Base-by-base conservation (phyloP, 768 basidiomycete species). In the Tricholoma terreum region DNA sequence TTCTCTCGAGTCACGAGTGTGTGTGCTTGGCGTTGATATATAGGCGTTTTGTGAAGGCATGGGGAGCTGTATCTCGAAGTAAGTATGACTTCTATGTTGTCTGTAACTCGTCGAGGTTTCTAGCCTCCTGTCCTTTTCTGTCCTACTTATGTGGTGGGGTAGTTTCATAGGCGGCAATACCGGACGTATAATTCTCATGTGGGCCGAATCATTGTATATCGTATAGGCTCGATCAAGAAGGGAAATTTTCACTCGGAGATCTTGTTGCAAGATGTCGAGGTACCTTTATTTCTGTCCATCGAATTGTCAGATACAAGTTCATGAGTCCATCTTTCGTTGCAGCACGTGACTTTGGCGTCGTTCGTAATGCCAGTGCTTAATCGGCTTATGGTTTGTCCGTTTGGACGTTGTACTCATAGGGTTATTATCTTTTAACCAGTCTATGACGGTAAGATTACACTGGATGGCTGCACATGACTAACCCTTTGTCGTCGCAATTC, bases 231-330 rank as follows among this genome's bases (percentile, higher is more conserved):
- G 2, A 97, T 97, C 77, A 98, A 99, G 81, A 95, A 90, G 69
- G 94, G 94, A 6, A 99, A 99, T 70, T 80, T 97, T 45, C 93
- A 98, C 69, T 87, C 90, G n/a, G 97, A 99, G 73, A 91, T 96
- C 54, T 75, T 98, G 31, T 75, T 99, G 57, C 84, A 93, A 24
- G 95, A 98, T 63, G 81, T 93, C 52, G 97, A 99, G 80, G 90
- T 90, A 57, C 0, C 71, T 62, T 9, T 9, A 21, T 22, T 14
- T 17, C 8, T 27, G 31, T 48, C n/a, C 14, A 3, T 30, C 10
- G n/a, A 9, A 14, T 0, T 10, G 17, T 24, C 27, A 7, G 24
- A 49, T 49, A 6, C 27, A 24, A 49, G 3, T 48, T 48, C 15
- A 4, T n/a, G n/a, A n/a, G n/a, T 45, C 10, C 27, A 30, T 30